Conservation (phyloP, 805 yeast species). For the Myxozyma udenii region DNA sequence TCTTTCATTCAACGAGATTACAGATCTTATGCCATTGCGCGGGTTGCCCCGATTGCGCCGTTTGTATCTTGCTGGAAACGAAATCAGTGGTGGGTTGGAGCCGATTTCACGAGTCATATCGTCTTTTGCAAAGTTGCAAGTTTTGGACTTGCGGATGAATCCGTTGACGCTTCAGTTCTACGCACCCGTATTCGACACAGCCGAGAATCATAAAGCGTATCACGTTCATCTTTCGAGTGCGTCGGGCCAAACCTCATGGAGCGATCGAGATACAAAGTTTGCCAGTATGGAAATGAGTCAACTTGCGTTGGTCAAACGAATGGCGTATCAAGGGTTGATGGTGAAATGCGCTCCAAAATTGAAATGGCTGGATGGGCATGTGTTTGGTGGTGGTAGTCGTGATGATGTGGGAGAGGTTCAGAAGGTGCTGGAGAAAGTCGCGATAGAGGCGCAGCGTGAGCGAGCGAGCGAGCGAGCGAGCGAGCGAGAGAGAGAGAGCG, state of each 20-base stretch:
- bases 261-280: constrained; percentile 13
- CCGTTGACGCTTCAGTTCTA: constrained; percentile 35
- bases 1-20: constrained; percentile 35
- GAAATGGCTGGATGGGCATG: constrained; percentile 25
- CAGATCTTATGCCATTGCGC: constrained; percentile 32
- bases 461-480: no score
- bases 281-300: constrained; percentile 9
- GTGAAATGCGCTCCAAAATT: constrained; percentile 13
- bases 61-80: constrained; percentile 35
- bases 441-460: constrained; percentile 18
- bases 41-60: constrained; percentile 34
- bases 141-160: constrained; percentile 36
- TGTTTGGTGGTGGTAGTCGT: not conserved
- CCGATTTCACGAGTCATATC: constrained; percentile 28
- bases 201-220: not conserved
- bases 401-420: constrained; percentile 2
- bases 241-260: constrained; percentile 22
- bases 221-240: not conserved
- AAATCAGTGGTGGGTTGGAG: constrained; percentile 27
- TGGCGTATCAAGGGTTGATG: constrained; percentile 29
- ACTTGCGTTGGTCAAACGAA: constrained; percentile 7
- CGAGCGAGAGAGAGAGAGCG: not conserved
- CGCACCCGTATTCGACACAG: constrained; percentile 16
- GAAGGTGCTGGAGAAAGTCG: constrained; percentile 19
- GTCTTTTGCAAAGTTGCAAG: constrained; percentile 26